These are phyloP conservation scores for Leersia perrieri DNA, from an alignment of 176 grass and related monocot genomes.

Conservation along the genomic window DNA sequence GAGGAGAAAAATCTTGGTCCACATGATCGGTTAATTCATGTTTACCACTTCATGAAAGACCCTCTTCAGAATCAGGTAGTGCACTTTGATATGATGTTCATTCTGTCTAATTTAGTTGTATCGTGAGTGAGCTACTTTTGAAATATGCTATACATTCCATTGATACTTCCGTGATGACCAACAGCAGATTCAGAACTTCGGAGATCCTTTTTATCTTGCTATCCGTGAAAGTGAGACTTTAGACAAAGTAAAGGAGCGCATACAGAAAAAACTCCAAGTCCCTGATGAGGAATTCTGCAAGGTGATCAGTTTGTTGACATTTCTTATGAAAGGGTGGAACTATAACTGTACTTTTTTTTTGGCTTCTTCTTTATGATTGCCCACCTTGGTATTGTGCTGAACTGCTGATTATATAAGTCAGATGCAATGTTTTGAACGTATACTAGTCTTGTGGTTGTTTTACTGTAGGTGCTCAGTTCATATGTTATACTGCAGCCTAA, in stretches of 20 bases:
- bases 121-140: background rate
- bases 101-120: slow-evolving; percentile 23
- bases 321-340: background rate
- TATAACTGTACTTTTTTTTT: background rate
- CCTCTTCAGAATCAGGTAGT: slow-evolving; percentile 85
- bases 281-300: slow-evolving; percentile 82
- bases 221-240: slow-evolving; percentile 86
- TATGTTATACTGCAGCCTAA: slow-evolving; percentile 7
- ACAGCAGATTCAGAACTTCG: slow-evolving; percentile 87
- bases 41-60: slow-evolving; percentile 96
- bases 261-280: slow-evolving; percentile 82
- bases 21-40: slow-evolving; percentile 91
- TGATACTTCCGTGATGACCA: slow-evolving; percentile 30
- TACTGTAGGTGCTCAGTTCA: slow-evolving; percentile 5
- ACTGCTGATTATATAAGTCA: slow-evolving; percentile 2
- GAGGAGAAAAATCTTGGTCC: slow-evolving; percentile 79
- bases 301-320: slow-evolving; percentile 43
- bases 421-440: slow-evolving; percentile 14
- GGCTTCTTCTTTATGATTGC: background rate
- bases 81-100: background rate
- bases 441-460: background rate
- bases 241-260: slow-evolving; percentile 66
- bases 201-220: slow-evolving; percentile 84
- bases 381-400: slow-evolving; percentile 1
- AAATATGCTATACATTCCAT: background rate